Evolutionary conservation across 768 basidiomycete species (phyloP).

Genomic region (Lactifluus volemus): DNA sequence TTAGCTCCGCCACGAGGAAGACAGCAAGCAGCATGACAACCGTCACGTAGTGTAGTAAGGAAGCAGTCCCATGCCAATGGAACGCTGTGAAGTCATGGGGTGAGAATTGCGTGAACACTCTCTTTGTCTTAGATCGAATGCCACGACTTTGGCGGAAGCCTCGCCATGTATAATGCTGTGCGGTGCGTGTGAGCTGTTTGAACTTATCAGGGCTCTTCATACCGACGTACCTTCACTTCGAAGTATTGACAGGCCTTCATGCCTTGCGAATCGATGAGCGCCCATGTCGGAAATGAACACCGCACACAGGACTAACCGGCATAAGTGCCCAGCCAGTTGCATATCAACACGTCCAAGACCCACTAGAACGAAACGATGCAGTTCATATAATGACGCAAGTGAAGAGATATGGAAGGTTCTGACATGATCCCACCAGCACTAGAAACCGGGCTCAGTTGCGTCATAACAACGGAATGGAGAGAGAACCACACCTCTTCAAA

Average conservation of each 20-base stretch:
- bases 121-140: constrained; percentile 66
- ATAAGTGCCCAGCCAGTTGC: constrained; percentile 85
- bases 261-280: constrained; percentile 34
- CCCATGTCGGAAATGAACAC: constrained; percentile 16
- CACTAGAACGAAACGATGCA: constrained; percentile 39
- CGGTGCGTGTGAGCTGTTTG: constrained; percentile 7
- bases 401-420: constrained; percentile 24
- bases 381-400: constrained; percentile 3
- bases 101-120: constrained; percentile 76
- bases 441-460: constrained; percentile 19
- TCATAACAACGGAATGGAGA: constrained; percentile 15
- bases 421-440: constrained; percentile 96
- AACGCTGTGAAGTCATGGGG: constrained; percentile 85
- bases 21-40: constrained; percentile 70
- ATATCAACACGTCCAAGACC: constrained; percentile 78
- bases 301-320: constrained; percentile 40
- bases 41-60: constrained; percentile 62
- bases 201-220: not conserved
- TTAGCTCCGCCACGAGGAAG: constrained; percentile 78
- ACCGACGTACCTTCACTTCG: constrained; percentile 47
- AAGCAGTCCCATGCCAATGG: constrained; percentile 75
- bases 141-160: constrained; percentile 73
- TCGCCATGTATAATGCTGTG: constrained; percentile 77
- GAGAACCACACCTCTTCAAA: constrained; percentile 63
- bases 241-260: constrained; percentile 85